phyloP scores from a whole-genome alignment of 2,329 filamentous ascomycete species.

The Cladosporium sp. region DNA sequence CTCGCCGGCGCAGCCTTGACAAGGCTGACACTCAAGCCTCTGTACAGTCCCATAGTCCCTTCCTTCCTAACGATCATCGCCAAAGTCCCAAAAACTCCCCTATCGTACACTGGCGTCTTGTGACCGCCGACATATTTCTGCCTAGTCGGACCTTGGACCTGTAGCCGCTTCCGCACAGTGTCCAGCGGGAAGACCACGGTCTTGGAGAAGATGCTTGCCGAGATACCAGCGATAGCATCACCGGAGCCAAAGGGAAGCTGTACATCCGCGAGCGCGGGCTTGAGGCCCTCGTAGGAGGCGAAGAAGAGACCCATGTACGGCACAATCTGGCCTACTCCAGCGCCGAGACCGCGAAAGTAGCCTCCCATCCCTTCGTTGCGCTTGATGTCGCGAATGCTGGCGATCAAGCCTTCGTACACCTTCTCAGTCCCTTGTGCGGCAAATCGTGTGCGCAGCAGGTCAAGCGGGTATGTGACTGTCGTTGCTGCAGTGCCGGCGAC shows the following conservation, averaged over 20 bases:
- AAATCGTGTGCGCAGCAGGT: constrained; percentile 88
- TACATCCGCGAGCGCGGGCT: constrained; percentile 36
- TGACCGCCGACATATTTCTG: constrained; percentile 62
- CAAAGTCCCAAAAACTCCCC: constrained; percentile 61
- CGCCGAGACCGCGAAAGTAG: constrained; percentile 82
- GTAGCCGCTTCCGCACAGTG: constrained; percentile 83
- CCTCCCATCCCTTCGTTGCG: constrained; percentile 67
- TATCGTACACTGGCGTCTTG: constrained; percentile 74
- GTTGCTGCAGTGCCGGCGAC: constrained; percentile 77
- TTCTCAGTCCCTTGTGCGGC: constrained; percentile 81
- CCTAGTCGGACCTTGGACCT: constrained; percentile 88
- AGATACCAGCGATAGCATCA: constrained; percentile 74
- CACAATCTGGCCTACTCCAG: constrained; percentile 78
- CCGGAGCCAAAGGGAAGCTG: constrained; percentile 62
- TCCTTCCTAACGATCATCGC: constrained; percentile 63
- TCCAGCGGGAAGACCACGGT: constrained; percentile 89
- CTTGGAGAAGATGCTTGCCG: constrained; percentile 77
- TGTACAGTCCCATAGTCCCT: constrained; percentile 74
- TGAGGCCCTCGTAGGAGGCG: constrained; percentile 72
- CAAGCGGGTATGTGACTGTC: constrained; percentile 80
- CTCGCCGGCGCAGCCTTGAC: constrained; percentile 88
- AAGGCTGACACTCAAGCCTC: constrained; percentile 80
- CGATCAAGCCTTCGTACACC: constrained; percentile 67
- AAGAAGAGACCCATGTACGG: constrained; percentile 99
- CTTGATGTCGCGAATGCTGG: constrained; percentile 66